These are phyloP conservation scores for Acer yangbiense DNA, from an alignment of 345 rosid genomes.

Conservation along the genomic window DNA sequence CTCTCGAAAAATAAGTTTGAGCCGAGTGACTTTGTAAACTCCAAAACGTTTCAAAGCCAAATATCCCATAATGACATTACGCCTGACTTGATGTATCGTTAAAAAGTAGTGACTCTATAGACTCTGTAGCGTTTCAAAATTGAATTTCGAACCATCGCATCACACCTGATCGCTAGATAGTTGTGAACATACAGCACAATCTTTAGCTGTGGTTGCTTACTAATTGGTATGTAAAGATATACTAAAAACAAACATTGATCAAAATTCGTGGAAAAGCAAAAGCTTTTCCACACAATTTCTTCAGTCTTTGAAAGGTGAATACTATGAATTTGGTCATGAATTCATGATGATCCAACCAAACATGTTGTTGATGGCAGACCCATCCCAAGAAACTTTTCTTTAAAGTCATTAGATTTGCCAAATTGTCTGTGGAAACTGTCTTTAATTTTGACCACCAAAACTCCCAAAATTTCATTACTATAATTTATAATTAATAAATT, in stretches of 20 bases:
- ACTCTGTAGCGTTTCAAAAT: too few species aligned
- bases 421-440: not conserved
- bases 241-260: not conserved
- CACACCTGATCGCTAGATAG: too few species aligned
- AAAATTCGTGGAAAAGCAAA: not conserved
- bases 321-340: not conserved
- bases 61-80: too few species aligned
- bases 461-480: not conserved
- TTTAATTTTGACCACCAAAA: not conserved
- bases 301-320: not conserved
- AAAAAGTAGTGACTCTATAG: too few species aligned
- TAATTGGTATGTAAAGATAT: not conserved
- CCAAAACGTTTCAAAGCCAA: too few species aligned
- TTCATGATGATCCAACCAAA: not conserved
- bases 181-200: too few species aligned
- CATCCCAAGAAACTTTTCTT: not conserved
- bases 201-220: not conserved
- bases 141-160: too few species aligned
- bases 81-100: too few species aligned
- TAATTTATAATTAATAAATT: not conserved
- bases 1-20: too few species aligned
- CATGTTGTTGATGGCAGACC: not conserved
- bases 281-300: slow-evolving; percentile 12
- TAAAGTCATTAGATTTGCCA: not conserved
- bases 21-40: too few species aligned